Base-by-base conservation (phyloP, 2,329 filamentous ascomycete genomes). In the Ophiostoma quercus region DNA sequence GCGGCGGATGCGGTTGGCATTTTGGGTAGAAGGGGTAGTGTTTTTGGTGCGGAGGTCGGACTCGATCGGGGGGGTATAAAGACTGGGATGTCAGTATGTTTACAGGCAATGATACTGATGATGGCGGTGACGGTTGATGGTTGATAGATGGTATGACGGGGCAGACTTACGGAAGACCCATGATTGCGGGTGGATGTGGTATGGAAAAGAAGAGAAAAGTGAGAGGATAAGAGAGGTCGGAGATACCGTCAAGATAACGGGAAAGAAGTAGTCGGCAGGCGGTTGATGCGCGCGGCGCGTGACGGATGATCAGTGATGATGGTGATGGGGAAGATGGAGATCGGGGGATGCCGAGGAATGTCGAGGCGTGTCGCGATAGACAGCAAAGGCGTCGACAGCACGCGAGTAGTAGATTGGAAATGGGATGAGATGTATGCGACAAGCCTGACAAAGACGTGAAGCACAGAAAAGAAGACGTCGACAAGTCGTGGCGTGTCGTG, bases 51-150 rank as follows among this genome's bases (percentile, higher is more conserved):
- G 72, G 14, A 73, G 57, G 37, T 75, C 73, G 34, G 73, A 73
- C 47, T 74, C 72, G 67, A 73, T 72, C 39, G 73, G 74, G 0
- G 74, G 66, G 34, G 72, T 67, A 66, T 75, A 75, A 0, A 75
- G 69, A 14, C 74, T 75, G 68, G 2, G n/a, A 25, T 65, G 62
- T 65, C n/a, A 65, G 19, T 19, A 19, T 14, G n/a, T 54, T 11
- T 11, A 3, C 11, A 25, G 54, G 6, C 22, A 14, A 12, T 3
- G 11, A 60, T 25, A 16, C 14, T 1, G 9, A 29, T 29, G 25
- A 39, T n/a, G 11, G 32, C 19, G 60, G n/a, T 63, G 32, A 34
- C 9, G 60, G 14, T n/a, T 19, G 25, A 62, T 14, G 29, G 6
- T 60, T 29, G 54, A 12, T 8, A 14, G 57, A 62, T 34, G 29